Conservation (phyloP, 768 basidiomycete species). For the Boletus pseudopeckii region DNA sequence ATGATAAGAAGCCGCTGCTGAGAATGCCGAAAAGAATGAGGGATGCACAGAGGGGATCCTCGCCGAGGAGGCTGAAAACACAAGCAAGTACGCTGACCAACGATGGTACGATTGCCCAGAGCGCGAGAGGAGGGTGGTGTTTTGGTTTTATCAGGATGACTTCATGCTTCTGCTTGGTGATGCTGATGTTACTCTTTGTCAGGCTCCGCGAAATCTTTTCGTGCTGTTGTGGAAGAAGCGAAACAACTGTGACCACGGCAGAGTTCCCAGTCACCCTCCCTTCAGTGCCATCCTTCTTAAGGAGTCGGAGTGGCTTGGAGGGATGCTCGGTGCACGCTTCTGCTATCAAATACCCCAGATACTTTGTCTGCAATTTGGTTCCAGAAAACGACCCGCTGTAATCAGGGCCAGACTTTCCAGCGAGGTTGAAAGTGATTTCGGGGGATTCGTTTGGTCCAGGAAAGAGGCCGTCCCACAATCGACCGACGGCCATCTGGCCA, state of each 20-base stretch:
- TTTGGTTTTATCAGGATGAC: slow-evolving; percentile 9
- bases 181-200: background rate
- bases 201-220: background rate
- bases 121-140: slow-evolving; percentile 4
- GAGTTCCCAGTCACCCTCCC: slow-evolving; percentile 16
- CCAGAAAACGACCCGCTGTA: slow-evolving; percentile 72
- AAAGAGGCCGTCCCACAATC: slow-evolving; percentile 32
- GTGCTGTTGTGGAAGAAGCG: slow-evolving; percentile 6
- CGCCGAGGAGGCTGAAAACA: slow-evolving; percentile 15
- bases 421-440: slow-evolving; percentile 24
- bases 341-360: slow-evolving; percentile 51
- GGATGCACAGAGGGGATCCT: slow-evolving; percentile 26
- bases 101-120: slow-evolving; percentile 22
- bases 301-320: background rate
- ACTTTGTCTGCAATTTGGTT: slow-evolving; percentile 50
- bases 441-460: slow-evolving; percentile 31
- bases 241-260: slow-evolving; percentile 15
- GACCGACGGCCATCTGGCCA: slow-evolving; percentile 27
- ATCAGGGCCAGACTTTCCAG: slow-evolving; percentile 48
- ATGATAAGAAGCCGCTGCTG: slow-evolving; percentile 30
- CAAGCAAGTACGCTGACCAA: slow-evolving; percentile 22
- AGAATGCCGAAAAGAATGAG: slow-evolving; percentile 33
- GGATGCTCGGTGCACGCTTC: background rate
- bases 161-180: background rate
- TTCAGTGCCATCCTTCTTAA: background rate